Base-by-base conservation (phyloP, 805 yeast genomes). In the Spathaspora sp. region DNA sequence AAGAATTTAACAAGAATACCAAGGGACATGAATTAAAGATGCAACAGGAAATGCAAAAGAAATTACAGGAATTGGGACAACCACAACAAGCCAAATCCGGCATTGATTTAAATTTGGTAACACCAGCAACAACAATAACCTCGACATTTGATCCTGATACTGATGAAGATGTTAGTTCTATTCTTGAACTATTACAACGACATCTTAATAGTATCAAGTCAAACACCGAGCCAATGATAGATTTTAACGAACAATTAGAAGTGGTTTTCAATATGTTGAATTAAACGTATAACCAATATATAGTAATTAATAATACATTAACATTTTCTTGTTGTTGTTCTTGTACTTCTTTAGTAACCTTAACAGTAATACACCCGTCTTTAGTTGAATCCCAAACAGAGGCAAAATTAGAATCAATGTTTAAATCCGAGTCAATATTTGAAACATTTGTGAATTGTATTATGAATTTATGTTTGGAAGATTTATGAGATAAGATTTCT, bases 381-480 rank as follows among this genome's bases (percentile, higher is more conserved):
- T 72, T 80, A 11, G 68, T 65, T 8, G 69, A 60, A 55, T 83
- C 83, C 87, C 88, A 84, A 4, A 76, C 67, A 0, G 85, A 77
- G 10, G 85, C 86, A 46, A 81, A 68, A 5, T 72, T 64, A 9
- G 76, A 67, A 2, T 65, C 56, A 17, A 76, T 56, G 10, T 46
- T 46, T 42, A 66, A 51, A 20, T 60, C 60, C 18, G 66, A 60
- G 1, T 57, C 55, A 11, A 55, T 52, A 17, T 19, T 45, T 9
- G 55, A 57, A 4, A 82, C 53, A 2, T 58, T 56, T 18, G 81
- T 75, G 2, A 74, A 60, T 44, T 75, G 78, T 12, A 81, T 75
- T 42, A 84, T 59, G 63, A 81, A 83, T 63, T 84, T 85, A 63
- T 79, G 82, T 49, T 75, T 74, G 5, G 85, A 76, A 3, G 87